Evolutionary conservation across 371 early-diverging fungal genomes (phyloP).

Genomic region (Mortierella sp.): DNA sequence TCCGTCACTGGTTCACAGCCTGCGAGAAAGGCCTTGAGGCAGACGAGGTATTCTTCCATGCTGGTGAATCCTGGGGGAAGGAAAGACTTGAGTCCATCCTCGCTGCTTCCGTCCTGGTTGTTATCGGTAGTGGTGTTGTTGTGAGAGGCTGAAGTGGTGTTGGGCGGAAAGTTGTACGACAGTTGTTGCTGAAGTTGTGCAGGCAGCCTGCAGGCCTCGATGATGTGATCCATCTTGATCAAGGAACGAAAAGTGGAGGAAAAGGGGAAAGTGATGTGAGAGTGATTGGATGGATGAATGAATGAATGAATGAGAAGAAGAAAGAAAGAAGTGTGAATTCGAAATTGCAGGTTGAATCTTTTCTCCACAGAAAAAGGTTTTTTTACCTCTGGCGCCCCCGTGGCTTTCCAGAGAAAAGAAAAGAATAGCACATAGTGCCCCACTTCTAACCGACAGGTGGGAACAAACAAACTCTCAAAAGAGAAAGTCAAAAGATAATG

Average conservation of each 20-base stretch:
- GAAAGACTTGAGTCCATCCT: conserved; percentile 22
- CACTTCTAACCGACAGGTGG: background rate
- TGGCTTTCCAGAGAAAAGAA: background rate
- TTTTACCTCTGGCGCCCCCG: background rate
- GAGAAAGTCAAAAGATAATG: conserved; percentile 42
- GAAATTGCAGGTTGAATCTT: background rate
- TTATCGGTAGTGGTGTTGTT: background rate
- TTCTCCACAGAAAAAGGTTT: conserved; percentile 14
- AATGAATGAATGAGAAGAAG: background rate
- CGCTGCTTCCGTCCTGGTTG: background rate
- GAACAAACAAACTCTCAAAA: too few species aligned
- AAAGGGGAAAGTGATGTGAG: background rate
- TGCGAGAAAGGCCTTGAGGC: conserved; percentile 27
- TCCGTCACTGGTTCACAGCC: conserved; percentile 38
- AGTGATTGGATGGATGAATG: background rate
- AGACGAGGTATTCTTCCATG: conserved; percentile 36
- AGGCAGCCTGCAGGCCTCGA: background rate
- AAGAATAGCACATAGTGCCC: background rate
- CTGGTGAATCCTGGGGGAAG: conserved; percentile 41
- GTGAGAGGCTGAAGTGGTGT: background rate
- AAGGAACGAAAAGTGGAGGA: background rate
- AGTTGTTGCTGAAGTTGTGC: too few species aligned
- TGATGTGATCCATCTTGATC: conserved; percentile 18
- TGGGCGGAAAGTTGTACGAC: background rate
- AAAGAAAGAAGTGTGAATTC: background rate